Percentiles rank a stretch among this genome's conserved stretches.
These are phyloP conservation scores for Pseudozyma hubeiensis DNA, from an alignment of 1,284 basidiomycete genomes.

Conservation along the genomic window DNA sequence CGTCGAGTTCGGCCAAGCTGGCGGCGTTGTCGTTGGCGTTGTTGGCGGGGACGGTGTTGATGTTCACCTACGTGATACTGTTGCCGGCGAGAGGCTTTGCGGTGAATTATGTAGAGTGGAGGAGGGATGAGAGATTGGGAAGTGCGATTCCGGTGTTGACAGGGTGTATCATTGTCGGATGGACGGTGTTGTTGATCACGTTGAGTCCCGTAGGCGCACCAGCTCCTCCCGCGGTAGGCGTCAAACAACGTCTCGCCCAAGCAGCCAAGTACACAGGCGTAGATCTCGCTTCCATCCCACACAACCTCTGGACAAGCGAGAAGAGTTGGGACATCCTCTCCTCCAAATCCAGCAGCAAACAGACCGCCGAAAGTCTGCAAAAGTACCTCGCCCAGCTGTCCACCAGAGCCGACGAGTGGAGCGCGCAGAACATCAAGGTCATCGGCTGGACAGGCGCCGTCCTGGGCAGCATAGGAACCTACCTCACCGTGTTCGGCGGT, in stretches of 20 bases:
- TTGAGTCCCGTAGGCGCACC: constrained; percentile 46
- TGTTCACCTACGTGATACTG: constrained; percentile 39
- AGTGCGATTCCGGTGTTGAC: constrained; percentile 41
- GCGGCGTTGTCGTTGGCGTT: constrained; percentile 18
- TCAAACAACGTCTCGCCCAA: constrained; percentile 15
- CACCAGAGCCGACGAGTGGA: constrained; percentile 30
- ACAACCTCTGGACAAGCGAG: not conserved
- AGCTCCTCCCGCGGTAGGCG: constrained; percentile 13
- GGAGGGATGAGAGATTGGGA: constrained; percentile 11
- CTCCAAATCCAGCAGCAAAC: not conserved
- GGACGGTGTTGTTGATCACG: constrained; percentile 26
- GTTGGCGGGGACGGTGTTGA: constrained; percentile 21
- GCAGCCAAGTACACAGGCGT: constrained; percentile 12
- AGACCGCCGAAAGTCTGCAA: not conserved
- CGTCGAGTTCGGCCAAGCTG: constrained; percentile 8
- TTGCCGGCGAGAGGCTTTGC: constrained; percentile 33
- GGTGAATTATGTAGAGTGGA: constrained; percentile 44
- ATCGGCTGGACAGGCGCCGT: constrained; percentile 48
- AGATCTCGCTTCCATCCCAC: constrained; percentile 15
- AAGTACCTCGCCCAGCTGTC: constrained; percentile 13
- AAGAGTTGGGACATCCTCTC: constrained; percentile 1
- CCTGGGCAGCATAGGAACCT: constrained; percentile 17
- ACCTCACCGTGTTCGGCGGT: constrained; percentile 34
- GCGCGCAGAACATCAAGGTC: constrained; percentile 12
- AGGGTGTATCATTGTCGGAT: constrained; percentile 41